Evolutionary conservation across 192 early-diverging fungal species (phyloP), one percentile per base, ranked within the genome.

Genomic region (Backusella australiensis): DNA sequence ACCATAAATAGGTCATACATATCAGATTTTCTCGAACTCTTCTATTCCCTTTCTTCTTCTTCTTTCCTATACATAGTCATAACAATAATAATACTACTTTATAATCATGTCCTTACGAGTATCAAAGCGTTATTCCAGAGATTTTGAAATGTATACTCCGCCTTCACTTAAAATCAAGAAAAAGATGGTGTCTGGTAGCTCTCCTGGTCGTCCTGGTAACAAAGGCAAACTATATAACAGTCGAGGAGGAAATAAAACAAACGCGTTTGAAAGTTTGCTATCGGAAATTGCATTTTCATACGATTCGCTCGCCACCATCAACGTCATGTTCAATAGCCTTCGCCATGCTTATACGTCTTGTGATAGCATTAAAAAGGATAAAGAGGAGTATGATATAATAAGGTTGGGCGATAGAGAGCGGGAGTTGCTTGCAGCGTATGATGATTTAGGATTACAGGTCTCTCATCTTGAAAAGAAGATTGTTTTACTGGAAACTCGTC

Each of bases 291-390:
- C 29, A 19, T 72, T 72, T 34, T 44, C 70, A 46, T 72, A 72
- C 29, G 70, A 72, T 32, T 42, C 70, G 0, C 44, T 72, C 1
- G 70, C 70, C 6, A 72, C 39, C 26, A 44, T 72, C 70, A 72
- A 72, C 52, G 70, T 72, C 29, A 72, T 72, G 70, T 53, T 72
- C 5, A 29, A 72, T 32, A 72, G 70, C 35, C 70, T 72, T 26
- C 36, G 42, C 15, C 39, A 72, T 46, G 70, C 70, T 7, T 72
- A 72, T 49, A 14, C 21, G 1, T 46, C 70, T 2, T 72, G 44
- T 29, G 56, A 63, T 29, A 29, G 21, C 12, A 63, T 63, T 2
- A 29, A 63, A 29, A 63, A 29, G 11, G 56, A 29, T 59, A 59
- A 12, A 2, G 23, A 59, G 12, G 56, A 59, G 12, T 8, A 14